Base-by-base conservation (phyloP, 495 filamentous ascomycete genomes). In the Penicillium desertorum region DNA sequence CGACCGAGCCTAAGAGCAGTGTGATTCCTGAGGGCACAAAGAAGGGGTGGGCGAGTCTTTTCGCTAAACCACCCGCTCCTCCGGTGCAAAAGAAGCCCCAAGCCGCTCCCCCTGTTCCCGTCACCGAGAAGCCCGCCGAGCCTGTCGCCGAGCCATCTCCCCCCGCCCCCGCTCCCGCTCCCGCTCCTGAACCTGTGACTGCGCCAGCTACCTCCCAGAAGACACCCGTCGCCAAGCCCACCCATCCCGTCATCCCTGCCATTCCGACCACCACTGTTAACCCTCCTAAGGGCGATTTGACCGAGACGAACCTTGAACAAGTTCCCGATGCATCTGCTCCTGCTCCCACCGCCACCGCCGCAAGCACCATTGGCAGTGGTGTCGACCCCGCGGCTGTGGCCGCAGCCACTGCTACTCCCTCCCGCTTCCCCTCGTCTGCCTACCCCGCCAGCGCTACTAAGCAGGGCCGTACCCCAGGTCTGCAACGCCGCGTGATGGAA, bases 251-350 rank as follows among this genome's bases (percentile, higher is more conserved):
- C 20, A 57, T 64, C 37, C 65, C 67, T 51, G 75, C 79, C 29
- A 71, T 83, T 56, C 82, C 85, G 51, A 77, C 83, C 50, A 70
- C 79, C 11, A 71, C 78, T 23, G 70, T 90, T 11, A 76, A 81
- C 27, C 86, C 88, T 7, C 82, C 89, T n/a, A 87, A 89, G 68
- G 89, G 91, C 68, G 84, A 92, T 56, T 81, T 98, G 62, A 98
- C 95, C 1, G 87, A 92, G 72, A 84, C 84, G 37, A 98, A 98
- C 64, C 85, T 99, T 22, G 92, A 96, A 62, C 88, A 92, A 68
- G 79, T 98, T 44, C 85, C 85, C 37, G 92, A 98, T 75, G 80
- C 78, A 8, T 94, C 93, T 25, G 74, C 79, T 16, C 87, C 90
- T 14, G 80, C 86, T 14, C 80, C 86, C 20, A 91, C 87, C 9